Evolutionary conservation across 768 basidiomycete species (phyloP).

Genomic region (Podaxis sp.): DNA sequence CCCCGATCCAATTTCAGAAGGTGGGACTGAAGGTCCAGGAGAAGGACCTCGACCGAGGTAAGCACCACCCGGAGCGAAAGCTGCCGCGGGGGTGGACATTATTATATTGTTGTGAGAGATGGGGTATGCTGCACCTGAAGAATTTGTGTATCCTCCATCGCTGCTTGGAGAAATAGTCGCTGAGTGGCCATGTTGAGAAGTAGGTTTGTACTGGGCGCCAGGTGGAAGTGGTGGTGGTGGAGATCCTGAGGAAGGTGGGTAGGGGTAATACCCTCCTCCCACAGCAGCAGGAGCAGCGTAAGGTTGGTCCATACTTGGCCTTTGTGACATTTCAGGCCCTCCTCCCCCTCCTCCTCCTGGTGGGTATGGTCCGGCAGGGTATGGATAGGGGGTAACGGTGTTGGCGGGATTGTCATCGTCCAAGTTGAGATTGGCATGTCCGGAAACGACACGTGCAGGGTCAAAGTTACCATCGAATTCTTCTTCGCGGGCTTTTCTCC

Average conservation of each 20-base stretch:
- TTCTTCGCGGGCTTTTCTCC: conserved; percentile 16
- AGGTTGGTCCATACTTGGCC: not conserved
- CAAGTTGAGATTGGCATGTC: not conserved
- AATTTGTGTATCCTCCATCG: conserved; percentile 2
- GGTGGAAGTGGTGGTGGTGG: not conserved
- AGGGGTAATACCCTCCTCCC: not conserved
- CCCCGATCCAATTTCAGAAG: conserved; percentile 3
- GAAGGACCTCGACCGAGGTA: not conserved
- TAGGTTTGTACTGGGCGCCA: not conserved
- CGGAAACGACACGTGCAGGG: conserved; percentile 21
- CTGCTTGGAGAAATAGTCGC: not conserved
- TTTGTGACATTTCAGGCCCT: conserved; percentile 1
- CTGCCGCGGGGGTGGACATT: not conserved
- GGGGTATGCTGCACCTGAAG: not conserved
- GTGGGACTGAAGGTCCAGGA: conserved; percentile 6
- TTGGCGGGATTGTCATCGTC: not conserved
- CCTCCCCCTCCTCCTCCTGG: not conserved
- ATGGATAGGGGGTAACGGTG: not conserved
- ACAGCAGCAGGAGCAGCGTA: not conserved
- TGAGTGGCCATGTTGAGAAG: not conserved
- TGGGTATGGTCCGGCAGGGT: not conserved
- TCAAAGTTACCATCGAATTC: conserved; percentile 40
- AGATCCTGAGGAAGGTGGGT: not conserved
- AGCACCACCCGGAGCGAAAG: not conserved
- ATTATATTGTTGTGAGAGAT: not conserved